Evolutionary conservation across 2,329 filamentous ascomycete species (phyloP), one percentile per base, ranked within the genome.

Genomic region (Pezicula rhizophila): DNA sequence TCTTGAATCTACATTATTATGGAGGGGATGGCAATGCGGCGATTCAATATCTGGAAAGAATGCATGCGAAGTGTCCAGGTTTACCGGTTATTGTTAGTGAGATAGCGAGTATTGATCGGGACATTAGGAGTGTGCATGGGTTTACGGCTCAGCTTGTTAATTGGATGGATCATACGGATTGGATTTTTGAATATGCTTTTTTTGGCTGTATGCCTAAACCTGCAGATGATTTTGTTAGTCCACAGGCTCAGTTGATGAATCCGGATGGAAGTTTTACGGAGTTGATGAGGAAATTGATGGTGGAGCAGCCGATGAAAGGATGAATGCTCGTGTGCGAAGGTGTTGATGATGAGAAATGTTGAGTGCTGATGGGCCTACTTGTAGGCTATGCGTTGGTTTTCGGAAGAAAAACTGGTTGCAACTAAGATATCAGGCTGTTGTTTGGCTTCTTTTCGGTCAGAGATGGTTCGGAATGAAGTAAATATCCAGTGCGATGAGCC

Each of bases 201-300:
- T 73, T 72, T 52, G 70, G 70, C 25, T 72, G 70, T 52, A 71
- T 71, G 63, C 61, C 61, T 46, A 60, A 68, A 20, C 58, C 66
- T 45, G 68, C 70, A 10, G 70, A 74, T 52, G 58, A 57, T 47
- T 75, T 70, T 58, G 71, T 74, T 17, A 74, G 71, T 53, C 70
- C 70, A 0, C 66, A 64, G 34, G 71, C 71, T 23, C 70, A 72
- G 59, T 63, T 75, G 52, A 70, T 75, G 69, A 68, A 71, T 42
- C 48, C 50, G 8, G 61, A 71, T 47, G 71, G 70, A 4, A 60
- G 58, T 17, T 70, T 71, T 44, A 74, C 65, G 8, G 50, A 57
- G 5, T 56, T 67, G 52, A 59, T 59, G 58, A 18, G 42, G 2
- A 57, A 56, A 49, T 45, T 60, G 5, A 56, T 60, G 55, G 49